Conservation (phyloP, 78 protist genomes). For the Anaeramoeba flamelloides region DNA sequence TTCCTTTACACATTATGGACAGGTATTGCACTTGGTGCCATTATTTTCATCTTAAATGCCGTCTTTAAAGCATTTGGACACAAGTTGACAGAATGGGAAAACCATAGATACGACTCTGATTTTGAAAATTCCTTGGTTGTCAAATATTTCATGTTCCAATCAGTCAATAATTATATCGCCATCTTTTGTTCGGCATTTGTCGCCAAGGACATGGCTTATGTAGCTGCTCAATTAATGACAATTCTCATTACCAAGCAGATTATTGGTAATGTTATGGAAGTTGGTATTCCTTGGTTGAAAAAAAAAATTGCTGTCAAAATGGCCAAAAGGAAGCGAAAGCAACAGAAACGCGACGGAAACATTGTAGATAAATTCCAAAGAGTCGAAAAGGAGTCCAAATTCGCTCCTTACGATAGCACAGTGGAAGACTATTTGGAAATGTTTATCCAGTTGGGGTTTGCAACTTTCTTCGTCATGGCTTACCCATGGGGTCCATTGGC, state of each 20-base stretch:
- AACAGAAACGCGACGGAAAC: not conserved
- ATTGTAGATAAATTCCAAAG: not conserved
- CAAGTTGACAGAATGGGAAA: not conserved
- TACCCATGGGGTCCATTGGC: not conserved
- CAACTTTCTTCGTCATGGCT: not conserved
- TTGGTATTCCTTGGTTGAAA: not conserved
- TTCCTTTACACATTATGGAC: no score
- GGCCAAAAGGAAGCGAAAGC: not conserved
- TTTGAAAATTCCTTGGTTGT: not conserved
- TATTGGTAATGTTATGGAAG: not conserved
- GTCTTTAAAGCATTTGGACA: not conserved
- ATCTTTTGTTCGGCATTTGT: not conserved
- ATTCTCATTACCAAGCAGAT: not conserved
- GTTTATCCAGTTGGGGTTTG: not conserved
- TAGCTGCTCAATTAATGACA: not conserved
- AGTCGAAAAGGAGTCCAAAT: not conserved
- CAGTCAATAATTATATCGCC: not conserved
- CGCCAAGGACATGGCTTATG: not conserved
- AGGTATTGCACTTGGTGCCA: not conserved
- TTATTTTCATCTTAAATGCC: not conserved
- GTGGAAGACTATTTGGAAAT: not conserved
- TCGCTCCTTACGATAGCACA: not conserved
- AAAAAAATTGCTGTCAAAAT: not conserved
- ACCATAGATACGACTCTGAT: not conserved
- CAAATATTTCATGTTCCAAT: not conserved